Conservation (phyloP, 1,139 yeast genomes). For the Torulaspora pretoriensis region DNA sequence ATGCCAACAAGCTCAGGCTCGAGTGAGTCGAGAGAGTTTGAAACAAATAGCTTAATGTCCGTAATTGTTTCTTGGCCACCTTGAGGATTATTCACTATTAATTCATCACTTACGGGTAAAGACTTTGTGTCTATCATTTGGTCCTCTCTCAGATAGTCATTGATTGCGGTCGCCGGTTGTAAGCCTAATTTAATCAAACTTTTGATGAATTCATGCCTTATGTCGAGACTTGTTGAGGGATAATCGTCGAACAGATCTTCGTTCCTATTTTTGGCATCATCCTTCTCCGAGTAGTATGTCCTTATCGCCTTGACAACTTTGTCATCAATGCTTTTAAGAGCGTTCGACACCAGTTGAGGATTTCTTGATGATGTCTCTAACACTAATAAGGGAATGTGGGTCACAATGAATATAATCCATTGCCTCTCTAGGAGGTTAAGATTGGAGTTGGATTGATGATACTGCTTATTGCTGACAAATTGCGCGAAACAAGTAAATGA, state of each 20-base stretch:
- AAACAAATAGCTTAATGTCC: slow-evolving; percentile 32
- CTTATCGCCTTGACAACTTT: slow-evolving; percentile 35
- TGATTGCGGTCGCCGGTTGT: slow-evolving; percentile 42
- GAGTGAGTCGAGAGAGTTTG: slow-evolving; percentile 45
- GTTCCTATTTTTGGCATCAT: slow-evolving; percentile 29
- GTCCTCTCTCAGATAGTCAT: slow-evolving; percentile 46
- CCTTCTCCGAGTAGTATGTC: slow-evolving; percentile 34
- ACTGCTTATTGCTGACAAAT: slow-evolving; percentile 35
- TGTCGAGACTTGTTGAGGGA: slow-evolving; percentile 46
- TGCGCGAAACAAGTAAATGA: slow-evolving; percentile 37
- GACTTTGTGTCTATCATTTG: slow-evolving; percentile 37
- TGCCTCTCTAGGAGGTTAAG: slow-evolving; percentile 33
- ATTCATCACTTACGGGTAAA: slow-evolving; percentile 31
- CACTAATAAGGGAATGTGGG: slow-evolving; percentile 32
- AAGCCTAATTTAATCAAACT: slow-evolving; percentile 46
- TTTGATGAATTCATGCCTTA: slow-evolving; percentile 55
- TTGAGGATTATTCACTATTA: slow-evolving; percentile 28
- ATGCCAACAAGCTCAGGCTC: slow-evolving; percentile 54
- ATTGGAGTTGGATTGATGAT: slow-evolving; percentile 34
- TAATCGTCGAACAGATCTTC: slow-evolving; percentile 42
- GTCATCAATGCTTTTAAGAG: slow-evolving; percentile 33
- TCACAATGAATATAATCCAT: slow-evolving; percentile 34
- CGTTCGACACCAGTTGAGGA: slow-evolving; percentile 25
- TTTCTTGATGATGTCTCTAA: slow-evolving; percentile 26
- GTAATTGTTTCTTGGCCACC: slow-evolving; percentile 30